These are phyloP conservation scores for Volvox africanus DNA, from an alignment of 139 green algal genomes.

Conservation along the genomic window DNA sequence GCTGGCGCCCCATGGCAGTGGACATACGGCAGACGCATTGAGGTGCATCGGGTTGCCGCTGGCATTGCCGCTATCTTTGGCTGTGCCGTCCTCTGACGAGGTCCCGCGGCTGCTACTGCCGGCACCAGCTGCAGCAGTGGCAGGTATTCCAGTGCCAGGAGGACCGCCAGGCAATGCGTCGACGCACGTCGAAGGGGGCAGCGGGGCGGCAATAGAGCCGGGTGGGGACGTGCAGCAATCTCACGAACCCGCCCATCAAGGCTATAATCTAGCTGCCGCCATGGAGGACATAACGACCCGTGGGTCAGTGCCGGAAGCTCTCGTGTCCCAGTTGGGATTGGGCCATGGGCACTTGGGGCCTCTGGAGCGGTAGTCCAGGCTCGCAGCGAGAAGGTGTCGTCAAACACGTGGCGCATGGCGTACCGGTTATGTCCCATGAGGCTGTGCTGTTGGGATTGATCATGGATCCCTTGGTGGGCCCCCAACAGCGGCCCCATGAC, in stretches of 20 bases:
- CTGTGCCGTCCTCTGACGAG: not conserved
- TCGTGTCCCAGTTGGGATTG: not conserved
- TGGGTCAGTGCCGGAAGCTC: not conserved
- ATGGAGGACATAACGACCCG: not conserved
- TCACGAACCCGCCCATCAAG: not conserved
- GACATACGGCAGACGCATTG: too few relatives aligned
- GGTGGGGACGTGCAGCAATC: not conserved
- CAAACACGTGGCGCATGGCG: not conserved
- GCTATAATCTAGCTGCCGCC: not conserved
- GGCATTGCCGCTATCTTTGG: not conserved
- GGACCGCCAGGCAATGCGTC: not conserved
- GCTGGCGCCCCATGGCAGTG: not conserved
- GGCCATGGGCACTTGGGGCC: not conserved
- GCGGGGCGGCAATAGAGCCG: not conserved
- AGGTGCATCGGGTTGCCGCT: not conserved
- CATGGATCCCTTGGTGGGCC: not conserved
- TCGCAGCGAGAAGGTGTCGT: not conserved
- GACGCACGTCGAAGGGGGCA: not conserved
- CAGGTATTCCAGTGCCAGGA: not conserved
- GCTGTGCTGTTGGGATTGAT: not conserved
- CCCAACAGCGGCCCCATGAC: not conserved
- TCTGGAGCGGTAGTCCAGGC: not conserved
- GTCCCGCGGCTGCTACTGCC: not conserved
- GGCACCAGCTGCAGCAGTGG: not conserved
- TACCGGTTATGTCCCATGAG: not conserved